These are phyloP conservation scores for Fusarium sp. DNA, from an alignment of 2,329 filamentous ascomycete species.

Conservation along the genomic window DNA sequence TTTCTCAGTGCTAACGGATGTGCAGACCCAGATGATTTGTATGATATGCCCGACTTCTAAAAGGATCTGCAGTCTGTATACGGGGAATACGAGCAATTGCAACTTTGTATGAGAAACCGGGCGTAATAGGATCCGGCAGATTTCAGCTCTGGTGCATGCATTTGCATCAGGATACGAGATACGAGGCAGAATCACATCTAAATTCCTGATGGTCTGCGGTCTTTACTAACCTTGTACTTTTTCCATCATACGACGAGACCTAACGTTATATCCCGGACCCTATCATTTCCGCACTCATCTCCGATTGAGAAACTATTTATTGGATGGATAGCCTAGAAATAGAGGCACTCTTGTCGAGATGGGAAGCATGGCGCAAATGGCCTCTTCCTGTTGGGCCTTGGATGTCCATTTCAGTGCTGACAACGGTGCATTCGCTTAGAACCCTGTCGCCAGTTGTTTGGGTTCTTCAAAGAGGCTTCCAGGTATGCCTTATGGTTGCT, in stretches of 20 bases:
- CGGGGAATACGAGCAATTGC: not conserved
- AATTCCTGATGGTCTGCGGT: not conserved
- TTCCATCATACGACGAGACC: not conserved
- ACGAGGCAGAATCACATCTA: not conserved
- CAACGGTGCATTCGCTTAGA: not conserved
- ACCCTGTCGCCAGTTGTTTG: not conserved
- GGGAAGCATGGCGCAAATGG: not conserved
- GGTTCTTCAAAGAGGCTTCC: not conserved
- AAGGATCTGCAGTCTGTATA: not conserved
- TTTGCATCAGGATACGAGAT: not conserved
- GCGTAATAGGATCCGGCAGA: not conserved
- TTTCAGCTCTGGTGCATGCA: not conserved
- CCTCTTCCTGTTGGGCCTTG: not conserved
- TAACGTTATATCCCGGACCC: not conserved
- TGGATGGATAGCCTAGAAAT: not conserved
- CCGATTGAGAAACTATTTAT: not conserved
- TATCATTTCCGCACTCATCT: not conserved
- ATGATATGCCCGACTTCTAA: constrained; percentile 36
- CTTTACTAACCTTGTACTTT: not conserved
- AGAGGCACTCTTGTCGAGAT: not conserved
- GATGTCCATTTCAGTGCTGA: not conserved
- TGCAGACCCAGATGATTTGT: constrained; percentile 36
- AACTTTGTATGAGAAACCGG: not conserved
- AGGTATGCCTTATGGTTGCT: not conserved
- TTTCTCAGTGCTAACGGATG: not conserved